phyloP scores from a whole-genome alignment of 139 green algal genomes.

The Pseudopediastrum boryanum region DNA sequence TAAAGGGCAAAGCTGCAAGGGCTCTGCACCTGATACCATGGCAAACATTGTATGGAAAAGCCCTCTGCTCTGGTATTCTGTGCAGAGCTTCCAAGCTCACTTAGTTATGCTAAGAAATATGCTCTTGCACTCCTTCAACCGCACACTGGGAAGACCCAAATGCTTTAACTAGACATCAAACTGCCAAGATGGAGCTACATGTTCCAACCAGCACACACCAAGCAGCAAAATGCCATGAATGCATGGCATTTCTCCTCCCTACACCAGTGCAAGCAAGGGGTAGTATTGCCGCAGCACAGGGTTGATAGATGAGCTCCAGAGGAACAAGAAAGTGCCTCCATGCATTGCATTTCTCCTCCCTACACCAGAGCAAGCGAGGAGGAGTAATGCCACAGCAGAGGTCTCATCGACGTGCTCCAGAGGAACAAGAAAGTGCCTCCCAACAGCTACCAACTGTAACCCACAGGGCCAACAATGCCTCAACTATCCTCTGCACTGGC shows the following conservation, averaged over 20 bases:
- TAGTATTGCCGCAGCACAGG: no score
- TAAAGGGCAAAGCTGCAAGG: neutral
- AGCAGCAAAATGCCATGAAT: no score
- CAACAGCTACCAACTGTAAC: neutral
- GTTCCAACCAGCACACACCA: no score
- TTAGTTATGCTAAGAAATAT: neutral
- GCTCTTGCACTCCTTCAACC: no score
- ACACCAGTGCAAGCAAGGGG: no score
- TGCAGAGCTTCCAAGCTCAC: neutral
- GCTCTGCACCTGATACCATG: neutral
- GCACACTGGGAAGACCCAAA: no score
- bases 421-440: neutral
- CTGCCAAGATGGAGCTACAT: no score
- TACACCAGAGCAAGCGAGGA: neutral
- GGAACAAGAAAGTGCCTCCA: no score
- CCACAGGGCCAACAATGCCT: neutral
- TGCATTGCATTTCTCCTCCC: no score
- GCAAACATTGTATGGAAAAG: neutral
- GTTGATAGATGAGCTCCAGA: no score
- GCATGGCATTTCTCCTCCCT: no score
- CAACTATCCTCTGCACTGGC: neutral
- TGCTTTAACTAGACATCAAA: no score
- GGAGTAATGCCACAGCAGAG: neutral
- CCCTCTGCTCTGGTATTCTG: neutral
- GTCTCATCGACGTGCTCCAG: neutral